Base-by-base conservation (phyloP, 1,284 basidiomycete species). In the Lentinula novae-zelandiae region DNA sequence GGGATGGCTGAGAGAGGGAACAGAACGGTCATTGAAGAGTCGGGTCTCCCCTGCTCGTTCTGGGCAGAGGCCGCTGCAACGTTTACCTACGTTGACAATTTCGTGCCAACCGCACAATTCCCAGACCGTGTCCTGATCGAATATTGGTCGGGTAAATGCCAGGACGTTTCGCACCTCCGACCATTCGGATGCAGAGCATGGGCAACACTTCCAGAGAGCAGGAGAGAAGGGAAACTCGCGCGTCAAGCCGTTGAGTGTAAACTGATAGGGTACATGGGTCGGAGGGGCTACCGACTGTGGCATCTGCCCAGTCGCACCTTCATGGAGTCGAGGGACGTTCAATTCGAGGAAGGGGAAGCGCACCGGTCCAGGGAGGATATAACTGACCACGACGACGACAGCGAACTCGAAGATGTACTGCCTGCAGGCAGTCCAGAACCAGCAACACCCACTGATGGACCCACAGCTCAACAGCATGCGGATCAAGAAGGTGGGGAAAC, bases 201-300 rank as follows among this genome's bases (percentile, higher is more conserved):
- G 60, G 54, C 58, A 2, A 65, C 61, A 40, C 60, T 63, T 9
- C 49, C 62, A 2, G 60, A 62, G 17, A 42, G 17, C 0, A 7
- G n/a, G 4, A 54, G 55, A 17, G 62, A 51, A 1, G 49, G 64
- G 33, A 65, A 65, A 46, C 38, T 65, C 7, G 54, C 60, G 1
- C 10, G 46, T 12, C 63, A 65, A 39, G 44, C 48, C 2, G 61
- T 62, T 55, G 51, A 62, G 31, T 62, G 64, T 0, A 31, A 40
- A n/a, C 53, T 65, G 60, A 52, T 65, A 0, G 62, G 63, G 17
- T 65, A 65, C 22, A 60, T 65, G 62, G 63, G 61, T 0, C 12
- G 60, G 1, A 48, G 60, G 6, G 64, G 64, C 4, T 65, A 65
- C 33, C 9, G 60, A 2, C 36, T 64, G 0, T 64, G 31, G n/a